Evolutionary conservation across 2,329 filamentous ascomycete species (phyloP).

Genomic region (Aspergillus jensenii): DNA sequence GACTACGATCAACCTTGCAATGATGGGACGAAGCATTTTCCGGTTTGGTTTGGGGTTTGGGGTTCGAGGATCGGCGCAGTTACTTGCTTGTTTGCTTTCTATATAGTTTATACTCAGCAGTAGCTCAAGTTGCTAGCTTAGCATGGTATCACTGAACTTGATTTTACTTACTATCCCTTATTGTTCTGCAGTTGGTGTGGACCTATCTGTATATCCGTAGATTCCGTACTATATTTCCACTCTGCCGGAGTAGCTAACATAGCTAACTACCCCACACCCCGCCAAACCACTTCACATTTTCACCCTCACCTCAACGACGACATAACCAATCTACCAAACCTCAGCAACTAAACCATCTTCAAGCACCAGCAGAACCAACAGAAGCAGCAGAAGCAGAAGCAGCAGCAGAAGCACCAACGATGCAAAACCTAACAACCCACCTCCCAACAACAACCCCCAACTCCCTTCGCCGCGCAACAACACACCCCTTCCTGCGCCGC

Average conservation of each 20-base stretch:
- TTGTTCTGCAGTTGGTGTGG: not conserved
- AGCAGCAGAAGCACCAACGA: constrained; percentile 22
- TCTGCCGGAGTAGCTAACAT: not conserved
- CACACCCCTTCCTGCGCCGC: constrained; percentile 64
- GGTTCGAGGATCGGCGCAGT: not conserved
- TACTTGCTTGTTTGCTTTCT: not conserved
- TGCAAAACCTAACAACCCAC: constrained; percentile 52
- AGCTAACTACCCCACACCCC: constrained; percentile 4
- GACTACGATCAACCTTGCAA: constrained; percentile 9
- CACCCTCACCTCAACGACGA: no score
- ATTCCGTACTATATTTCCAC: not conserved
- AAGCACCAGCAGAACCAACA: not conserved
- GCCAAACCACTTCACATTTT: not conserved
- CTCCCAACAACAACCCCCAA: constrained; percentile 53
- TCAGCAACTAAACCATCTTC: not conserved
- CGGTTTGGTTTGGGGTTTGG: not conserved
- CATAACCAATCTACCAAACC: not conserved
- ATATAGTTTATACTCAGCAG: not conserved
- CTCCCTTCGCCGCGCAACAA: constrained; percentile 58
- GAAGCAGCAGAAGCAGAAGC: not conserved
- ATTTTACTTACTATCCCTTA: not conserved
- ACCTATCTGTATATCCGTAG: not conserved
- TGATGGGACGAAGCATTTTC: constrained; percentile 12
- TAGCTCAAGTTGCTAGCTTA: not conserved
- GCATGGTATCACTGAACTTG: not conserved